Percentiles rank a stretch among this genome's conserved stretches.
Evolutionary conservation across 257 asterid species (phyloP).

Genomic region (Scutellaria baicalensis): DNA sequence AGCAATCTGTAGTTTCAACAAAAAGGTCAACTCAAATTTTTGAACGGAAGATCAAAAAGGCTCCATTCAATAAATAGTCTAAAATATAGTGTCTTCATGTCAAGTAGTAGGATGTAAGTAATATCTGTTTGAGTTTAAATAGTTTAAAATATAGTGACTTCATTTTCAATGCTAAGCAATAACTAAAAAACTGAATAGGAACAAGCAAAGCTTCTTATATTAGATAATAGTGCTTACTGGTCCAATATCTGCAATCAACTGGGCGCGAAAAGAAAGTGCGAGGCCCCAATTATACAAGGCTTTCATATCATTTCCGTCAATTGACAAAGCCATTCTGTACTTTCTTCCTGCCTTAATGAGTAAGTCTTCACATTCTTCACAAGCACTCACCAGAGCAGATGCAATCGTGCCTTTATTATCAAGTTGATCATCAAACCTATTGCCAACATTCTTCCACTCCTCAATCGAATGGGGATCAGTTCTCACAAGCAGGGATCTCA

Average conservation of each 20-base stretch:
- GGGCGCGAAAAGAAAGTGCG: constrained; percentile 81
- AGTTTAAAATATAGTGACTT: no score
- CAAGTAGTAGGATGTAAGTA: not conserved
- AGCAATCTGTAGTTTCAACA: constrained; percentile 46
- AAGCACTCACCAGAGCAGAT: constrained; percentile 52
- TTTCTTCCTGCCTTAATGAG: constrained; percentile 80
- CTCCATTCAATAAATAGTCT: not conserved
- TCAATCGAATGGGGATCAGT: constrained; percentile 18
- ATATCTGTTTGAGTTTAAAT: not conserved
- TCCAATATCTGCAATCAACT: constrained; percentile 86
- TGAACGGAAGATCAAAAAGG: not conserved
- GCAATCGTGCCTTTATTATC: constrained; percentile 33
- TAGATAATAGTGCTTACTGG: constrained; percentile 50
- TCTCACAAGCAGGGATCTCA: constrained; percentile 56
- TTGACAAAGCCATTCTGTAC: constrained; percentile 74
- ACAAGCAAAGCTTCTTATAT: not conserved
- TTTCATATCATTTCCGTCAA: constrained; percentile 80
- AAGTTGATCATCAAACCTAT: constrained; percentile 26
- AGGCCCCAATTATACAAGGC: constrained; percentile 94
- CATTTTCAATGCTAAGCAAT: not conserved
- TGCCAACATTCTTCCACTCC: constrained; percentile 23
- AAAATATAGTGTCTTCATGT: not conserved
- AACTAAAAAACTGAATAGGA: not conserved
- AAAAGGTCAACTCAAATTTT: not conserved
- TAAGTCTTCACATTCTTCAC: constrained; percentile 86